These are phyloP conservation scores for Schizophyllum amplum DNA, from an alignment of 1,284 basidiomycete species.

Conservation along the genomic window DNA sequence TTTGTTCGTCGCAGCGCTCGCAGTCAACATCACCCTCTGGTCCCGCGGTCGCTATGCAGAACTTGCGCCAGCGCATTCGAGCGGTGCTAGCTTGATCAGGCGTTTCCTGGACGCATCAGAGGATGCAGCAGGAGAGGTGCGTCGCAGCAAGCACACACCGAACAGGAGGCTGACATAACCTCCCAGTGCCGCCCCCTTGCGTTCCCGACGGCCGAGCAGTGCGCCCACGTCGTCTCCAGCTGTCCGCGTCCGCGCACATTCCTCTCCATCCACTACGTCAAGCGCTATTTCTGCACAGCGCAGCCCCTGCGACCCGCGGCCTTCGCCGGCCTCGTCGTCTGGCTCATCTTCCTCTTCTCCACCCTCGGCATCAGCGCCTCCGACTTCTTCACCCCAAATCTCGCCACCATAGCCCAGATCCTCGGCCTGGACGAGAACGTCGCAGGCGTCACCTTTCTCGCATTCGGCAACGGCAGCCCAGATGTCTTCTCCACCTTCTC, in stretches of 20 bases:
- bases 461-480: constrained; percentile 90
- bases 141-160: neutral
- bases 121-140: neutral
- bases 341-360: constrained; percentile 81
- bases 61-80: neutral
- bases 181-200: constrained; percentile 53
- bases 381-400: constrained; percentile 94
- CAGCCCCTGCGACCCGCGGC: constrained; percentile 42
- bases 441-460: constrained; percentile 88
- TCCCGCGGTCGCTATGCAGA: neutral
- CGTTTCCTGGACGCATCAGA: neutral
- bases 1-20: neutral
- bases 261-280: constrained; percentile 62
- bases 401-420: constrained; percentile 76
- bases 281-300: constrained; percentile 60
- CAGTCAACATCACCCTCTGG: neutral
- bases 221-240: constrained; percentile 44
- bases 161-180: constrained; percentile 4
- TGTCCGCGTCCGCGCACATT: constrained; percentile 56
- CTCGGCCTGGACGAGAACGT: constrained; percentile 85
- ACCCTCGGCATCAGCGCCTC: constrained; percentile 88
- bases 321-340: constrained; percentile 58
- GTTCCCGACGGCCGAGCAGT: constrained; percentile 50
- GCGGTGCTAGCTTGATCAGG: neutral
- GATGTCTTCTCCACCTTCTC: constrained; percentile 94